These are phyloP conservation scores for Lithocarpus polystachyus DNA, from an alignment of 306 rosid species.

Conservation along the genomic window DNA sequence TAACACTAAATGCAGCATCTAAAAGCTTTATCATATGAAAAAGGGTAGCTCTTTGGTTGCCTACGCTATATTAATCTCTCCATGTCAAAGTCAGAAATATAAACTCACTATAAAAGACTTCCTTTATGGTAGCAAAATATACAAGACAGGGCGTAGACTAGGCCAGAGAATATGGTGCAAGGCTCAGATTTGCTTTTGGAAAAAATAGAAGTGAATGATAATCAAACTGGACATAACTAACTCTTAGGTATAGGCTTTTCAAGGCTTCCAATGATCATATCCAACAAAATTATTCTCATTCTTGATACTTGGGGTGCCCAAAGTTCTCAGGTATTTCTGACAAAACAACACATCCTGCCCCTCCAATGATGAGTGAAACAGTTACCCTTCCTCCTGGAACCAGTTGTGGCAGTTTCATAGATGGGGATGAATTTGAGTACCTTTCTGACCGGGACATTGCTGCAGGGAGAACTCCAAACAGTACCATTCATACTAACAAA, in stretches of 20 bases:
- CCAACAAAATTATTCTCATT: background rate
- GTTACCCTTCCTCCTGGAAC: conserved; percentile 86
- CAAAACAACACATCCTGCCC: conserved; percentile 55
- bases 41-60: too few relatives aligned
- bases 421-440: conserved; percentile 41
- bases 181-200: background rate
- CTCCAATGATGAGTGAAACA: conserved; percentile 57
- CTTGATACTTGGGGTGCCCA: conserved; percentile 29
- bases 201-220: background rate
- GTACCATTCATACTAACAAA: conserved; percentile 57
- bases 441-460: conserved; percentile 80
- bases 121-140: too few relatives aligned
- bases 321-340: conserved; percentile 56
- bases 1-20: too few relatives aligned
- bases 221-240: background rate
- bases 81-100: too few relatives aligned
- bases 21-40: too few relatives aligned
- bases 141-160: too few relatives aligned
- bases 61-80: too few relatives aligned
- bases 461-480: conserved; percentile 78
- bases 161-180: background rate
- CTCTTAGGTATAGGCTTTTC: too few relatives aligned
- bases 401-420: conserved; percentile 46
- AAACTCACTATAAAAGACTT: too few relatives aligned
- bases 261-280: background rate